phyloP scores from a whole-genome alignment of 345 rosid species.

The Toxicodendron radicans region DNA sequence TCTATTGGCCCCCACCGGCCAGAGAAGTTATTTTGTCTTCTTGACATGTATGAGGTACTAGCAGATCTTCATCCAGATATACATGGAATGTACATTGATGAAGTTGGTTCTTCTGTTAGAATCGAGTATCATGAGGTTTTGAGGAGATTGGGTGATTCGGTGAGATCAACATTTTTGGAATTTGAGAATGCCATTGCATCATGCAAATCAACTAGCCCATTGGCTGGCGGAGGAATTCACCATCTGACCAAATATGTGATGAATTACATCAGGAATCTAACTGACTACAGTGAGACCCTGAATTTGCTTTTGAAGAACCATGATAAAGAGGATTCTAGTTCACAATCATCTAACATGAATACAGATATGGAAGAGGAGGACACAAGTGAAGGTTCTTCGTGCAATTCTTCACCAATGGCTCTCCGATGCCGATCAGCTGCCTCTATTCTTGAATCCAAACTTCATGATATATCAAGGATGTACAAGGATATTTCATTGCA shows the following conservation, averaged over 20 bases:
- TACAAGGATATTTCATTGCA: slow-evolving; percentile 64
- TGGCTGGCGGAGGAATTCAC: slow-evolving; percentile 73
- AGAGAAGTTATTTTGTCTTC: slow-evolving; percentile 66
- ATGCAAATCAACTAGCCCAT: slow-evolving; percentile 50
- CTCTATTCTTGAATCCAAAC: slow-evolving; percentile 67
- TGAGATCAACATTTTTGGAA: slow-evolving; percentile 63
- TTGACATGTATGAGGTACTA: slow-evolving; percentile 82
- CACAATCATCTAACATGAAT: slow-evolving; percentile 38
- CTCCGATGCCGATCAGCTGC: slow-evolving; percentile 55
- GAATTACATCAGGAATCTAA: slow-evolving; percentile 69
- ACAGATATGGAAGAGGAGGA: slow-evolving; percentile 43
- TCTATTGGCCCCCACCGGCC: slow-evolving; percentile 77
- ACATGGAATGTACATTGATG: slow-evolving; percentile 48
- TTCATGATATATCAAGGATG: slow-evolving; percentile 59
- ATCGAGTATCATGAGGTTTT: slow-evolving; percentile 58
- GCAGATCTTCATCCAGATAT: slow-evolving; percentile 66
- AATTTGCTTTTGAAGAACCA: slow-evolving; percentile 58
- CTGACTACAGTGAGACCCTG: slow-evolving; percentile 64
- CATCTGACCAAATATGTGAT: slow-evolving; percentile 78
- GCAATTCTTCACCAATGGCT: slow-evolving; percentile 39
- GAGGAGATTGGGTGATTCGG: slow-evolving; percentile 62
- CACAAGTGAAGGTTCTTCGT: slow-evolving; percentile 27
- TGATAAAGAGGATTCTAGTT: slow-evolving; percentile 31
- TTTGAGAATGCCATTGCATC: slow-evolving; percentile 73
- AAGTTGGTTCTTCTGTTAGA: slow-evolving; percentile 50